A percentile compares a stretch with the other conserved stretches of the same genome.
phyloP scores from a whole-genome alignment of 148 eudicot species.

The Diospyros kaki region DNA sequence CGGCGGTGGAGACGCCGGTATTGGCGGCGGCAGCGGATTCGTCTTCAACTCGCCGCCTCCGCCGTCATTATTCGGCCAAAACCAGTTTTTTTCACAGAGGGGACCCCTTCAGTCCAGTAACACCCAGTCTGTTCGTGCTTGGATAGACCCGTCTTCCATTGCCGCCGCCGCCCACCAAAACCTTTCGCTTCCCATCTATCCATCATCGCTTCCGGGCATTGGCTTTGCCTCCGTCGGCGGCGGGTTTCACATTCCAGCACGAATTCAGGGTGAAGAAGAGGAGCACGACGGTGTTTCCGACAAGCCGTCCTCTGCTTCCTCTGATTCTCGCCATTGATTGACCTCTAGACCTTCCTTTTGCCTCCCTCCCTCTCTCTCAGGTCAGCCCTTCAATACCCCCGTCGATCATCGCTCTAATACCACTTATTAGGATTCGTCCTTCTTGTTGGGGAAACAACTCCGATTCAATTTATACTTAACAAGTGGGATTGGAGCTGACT shows the following conservation, averaged over 20 bases:
- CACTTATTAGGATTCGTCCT: too few species aligned
- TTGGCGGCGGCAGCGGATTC: constrained; percentile 35
- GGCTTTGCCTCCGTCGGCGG: constrained; percentile 55
- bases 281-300: constrained; percentile 76
- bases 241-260: constrained; percentile 78
- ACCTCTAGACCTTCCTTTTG: constrained; percentile 20
- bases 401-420: too few species aligned
- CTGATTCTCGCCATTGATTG: constrained; percentile 80
- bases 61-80: constrained; percentile 50
- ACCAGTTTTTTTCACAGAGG: constrained; percentile 87
- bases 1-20: constrained; percentile 23
- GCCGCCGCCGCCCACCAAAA: constrained; percentile 26
- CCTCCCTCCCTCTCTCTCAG: constrained; percentile 19
- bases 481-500: too few species aligned
- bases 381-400: constrained; percentile 21
- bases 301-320: constrained; percentile 97
- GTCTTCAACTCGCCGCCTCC: constrained; percentile 37
- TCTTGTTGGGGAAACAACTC: too few species aligned
- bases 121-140: constrained; percentile 83
- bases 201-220: constrained; percentile 46
- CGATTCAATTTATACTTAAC: too few species aligned
- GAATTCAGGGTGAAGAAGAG: constrained; percentile 91
- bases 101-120: constrained; percentile 99
- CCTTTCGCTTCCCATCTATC: constrained; percentile 40
- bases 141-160: constrained; percentile 55